Base-by-base conservation (phyloP, 129 eudicot genomes). In the Centrapalus pauciflorus region DNA sequence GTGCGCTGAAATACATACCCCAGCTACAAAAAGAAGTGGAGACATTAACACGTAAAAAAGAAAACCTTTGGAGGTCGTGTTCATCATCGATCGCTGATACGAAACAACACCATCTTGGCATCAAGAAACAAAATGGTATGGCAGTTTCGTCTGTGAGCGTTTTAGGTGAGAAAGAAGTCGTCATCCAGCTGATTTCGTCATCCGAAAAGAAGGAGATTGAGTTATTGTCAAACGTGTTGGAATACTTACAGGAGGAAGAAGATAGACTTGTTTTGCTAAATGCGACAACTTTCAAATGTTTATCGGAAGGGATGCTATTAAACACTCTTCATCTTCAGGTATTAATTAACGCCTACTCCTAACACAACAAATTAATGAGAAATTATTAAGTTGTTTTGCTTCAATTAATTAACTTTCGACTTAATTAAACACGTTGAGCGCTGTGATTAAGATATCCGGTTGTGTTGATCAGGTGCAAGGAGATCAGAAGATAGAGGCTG, bases 1-100 rank as follows among this genome's bases (percentile, higher is more conserved):
- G 75, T 0, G 85, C 72, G 70, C 68, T 85, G 32, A 78, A 85
- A 52, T 81, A 85, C 80, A 78, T 85, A 46, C 90, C 90, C 0
- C 80, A 82, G 69, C 79, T 85, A 26, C 87, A 69, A 43, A 85
- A 70, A 28, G 83, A 85, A 76, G 73, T 72, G 23, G 74, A 66
- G 20, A 29, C 58, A 29, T 75, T 85, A 10, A 20, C 11, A 29
- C 46, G 43, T 1, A 82, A 55, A 66, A 85, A 79, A 29, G 81
- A 82, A 55, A 55, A 28, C 5, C 68, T 85, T 25, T 2, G 67
- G n/a, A n/a, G n/a, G 28, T 20, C 58, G 2, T 32, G 34, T 57
- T 57, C 64, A 4, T 57, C 64, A 29, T 19, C 25, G 1, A 57
- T 29, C 30, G 9, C 13, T 25, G 14, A 11, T 25, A 54, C 6